Percentiles rank a stretch among this genome's conserved stretches.
Evolutionary conservation across 192 early-diverging fungal species (phyloP).

Genomic region (Funneliformis geosporum): DNA sequence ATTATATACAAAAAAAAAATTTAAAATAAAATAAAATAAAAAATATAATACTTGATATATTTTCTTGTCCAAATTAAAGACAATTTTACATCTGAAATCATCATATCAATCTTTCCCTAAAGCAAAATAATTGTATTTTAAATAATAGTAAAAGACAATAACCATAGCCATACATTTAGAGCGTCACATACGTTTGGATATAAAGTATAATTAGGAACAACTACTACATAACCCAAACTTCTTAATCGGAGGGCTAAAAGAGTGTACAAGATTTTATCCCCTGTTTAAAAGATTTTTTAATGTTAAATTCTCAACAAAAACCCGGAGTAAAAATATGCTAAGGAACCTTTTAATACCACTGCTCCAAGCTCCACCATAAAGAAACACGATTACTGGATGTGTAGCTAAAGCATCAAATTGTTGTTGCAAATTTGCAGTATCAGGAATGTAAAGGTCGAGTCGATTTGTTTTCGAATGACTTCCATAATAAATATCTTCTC

Average conservation of each 20-base stretch:
- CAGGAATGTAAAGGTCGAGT: conserved; percentile 44
- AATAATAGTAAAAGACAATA: background rate
- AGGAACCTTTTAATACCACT: conserved; percentile 36
- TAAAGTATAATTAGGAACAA: conserved; percentile 57
- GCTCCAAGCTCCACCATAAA: conserved; percentile 59
- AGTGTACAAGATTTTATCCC: conserved; percentile 47
- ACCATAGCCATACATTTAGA: conserved; percentile 6
- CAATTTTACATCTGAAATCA: conserved; percentile 49
- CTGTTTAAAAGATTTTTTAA: background rate
- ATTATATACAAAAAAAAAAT: background rate
- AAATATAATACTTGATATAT: conserved; percentile 29
- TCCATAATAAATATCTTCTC: conserved; percentile 26
- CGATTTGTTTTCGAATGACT: conserved; percentile 4
- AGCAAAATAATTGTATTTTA: background rate
- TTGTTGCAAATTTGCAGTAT: conserved; percentile 4
- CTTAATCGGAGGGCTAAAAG: conserved; percentile 50
- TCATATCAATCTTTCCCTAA: conserved; percentile 38
- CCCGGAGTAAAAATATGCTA: background rate
- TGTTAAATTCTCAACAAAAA: background rate
- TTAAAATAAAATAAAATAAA: background rate
- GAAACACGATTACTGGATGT: conserved; percentile 53
- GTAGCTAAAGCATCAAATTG: background rate
- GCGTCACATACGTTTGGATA: conserved; percentile 45
- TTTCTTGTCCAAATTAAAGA: conserved; percentile 50
- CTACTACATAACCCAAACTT: conserved; percentile 55